Percentiles rank a stretch among this genome's conserved stretches.
Conservation (phyloP, 2,329 filamentous ascomycete species). For the Aspergillus intermedius region DNA sequence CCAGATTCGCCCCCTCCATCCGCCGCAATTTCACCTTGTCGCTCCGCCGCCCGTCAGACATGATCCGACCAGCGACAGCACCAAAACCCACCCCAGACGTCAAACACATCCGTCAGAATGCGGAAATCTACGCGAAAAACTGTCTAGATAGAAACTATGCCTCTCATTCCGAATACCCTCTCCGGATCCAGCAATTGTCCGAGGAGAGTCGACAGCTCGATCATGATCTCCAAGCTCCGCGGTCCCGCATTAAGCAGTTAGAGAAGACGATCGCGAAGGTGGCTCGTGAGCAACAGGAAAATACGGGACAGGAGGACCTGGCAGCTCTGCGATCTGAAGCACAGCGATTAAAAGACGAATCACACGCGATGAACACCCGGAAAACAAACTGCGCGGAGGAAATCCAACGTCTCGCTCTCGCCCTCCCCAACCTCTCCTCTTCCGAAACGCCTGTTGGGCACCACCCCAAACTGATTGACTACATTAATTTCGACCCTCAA, state of each 20-base stretch:
- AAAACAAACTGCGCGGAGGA: constrained; percentile 43
- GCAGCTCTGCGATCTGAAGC: constrained; percentile 31
- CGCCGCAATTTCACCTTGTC: constrained; percentile 17
- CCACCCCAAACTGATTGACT: constrained; percentile 60
- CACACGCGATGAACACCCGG: constrained; percentile 24
- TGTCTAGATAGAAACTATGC: constrained; percentile 80
- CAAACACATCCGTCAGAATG: constrained; percentile 82
- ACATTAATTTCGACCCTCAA: constrained; percentile 67
- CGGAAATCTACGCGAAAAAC: constrained; percentile 72
- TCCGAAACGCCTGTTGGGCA: constrained; percentile 64
- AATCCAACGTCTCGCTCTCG: constrained; percentile 67
- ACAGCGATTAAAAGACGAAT: constrained; percentile 32
- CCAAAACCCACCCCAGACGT: constrained; percentile 76
- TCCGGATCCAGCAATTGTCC: constrained; percentile 43
- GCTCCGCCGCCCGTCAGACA: constrained; percentile 15
- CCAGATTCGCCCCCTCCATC: constrained; percentile 8
- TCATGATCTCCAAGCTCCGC: constrained; percentile 33
- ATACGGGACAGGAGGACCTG: constrained; percentile 15
- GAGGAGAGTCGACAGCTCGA: constrained; percentile 34
- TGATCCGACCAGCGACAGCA: constrained; percentile 58
- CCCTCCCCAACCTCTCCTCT: constrained; percentile 82
- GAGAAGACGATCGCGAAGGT: constrained; percentile 36
- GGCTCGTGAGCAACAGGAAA: constrained; percentile 17
- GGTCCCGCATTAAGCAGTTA: constrained; percentile 39
- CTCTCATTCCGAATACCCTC: constrained; percentile 46